Evolutionary conservation across 2,329 filamentous ascomycete species (phyloP).

Genomic region (Passalora sequoiae): DNA sequence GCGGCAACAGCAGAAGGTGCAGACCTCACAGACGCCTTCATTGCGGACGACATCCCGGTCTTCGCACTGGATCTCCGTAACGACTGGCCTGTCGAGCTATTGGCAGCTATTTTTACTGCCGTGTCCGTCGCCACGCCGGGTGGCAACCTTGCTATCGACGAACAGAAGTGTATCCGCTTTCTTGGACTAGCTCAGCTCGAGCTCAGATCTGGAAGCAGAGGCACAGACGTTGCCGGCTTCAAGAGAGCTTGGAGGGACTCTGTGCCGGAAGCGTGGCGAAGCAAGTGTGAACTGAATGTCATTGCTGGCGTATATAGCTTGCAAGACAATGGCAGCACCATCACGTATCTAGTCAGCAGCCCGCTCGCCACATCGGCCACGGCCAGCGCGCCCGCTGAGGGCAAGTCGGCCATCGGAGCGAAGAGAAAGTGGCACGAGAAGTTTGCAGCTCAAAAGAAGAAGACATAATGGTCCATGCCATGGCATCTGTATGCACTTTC

Average conservation of each 20-base stretch:
- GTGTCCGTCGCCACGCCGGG: slow-evolving; percentile 17
- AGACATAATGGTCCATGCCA: slow-evolving; percentile 11
- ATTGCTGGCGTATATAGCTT: slow-evolving; percentile 26
- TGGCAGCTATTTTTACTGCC: slow-evolving; percentile 34
- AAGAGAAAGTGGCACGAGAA: slow-evolving; percentile 39
- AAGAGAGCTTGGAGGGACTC: slow-evolving; percentile 36
- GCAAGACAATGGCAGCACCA: slow-evolving; percentile 18
- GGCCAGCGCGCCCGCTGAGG: slow-evolving; percentile 11
- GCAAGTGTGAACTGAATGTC: slow-evolving; percentile 22
- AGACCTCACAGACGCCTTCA: slow-evolving; percentile 37
- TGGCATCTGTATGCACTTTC: too few species aligned
- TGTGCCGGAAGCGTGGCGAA: slow-evolving; percentile 33
- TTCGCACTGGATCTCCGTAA: slow-evolving; percentile 25
- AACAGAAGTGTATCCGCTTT: slow-evolving; percentile 19
- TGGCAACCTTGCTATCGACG: slow-evolving; percentile 28
- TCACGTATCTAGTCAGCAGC: slow-evolving; percentile 18
- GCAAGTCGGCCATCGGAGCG: slow-evolving; percentile 24
- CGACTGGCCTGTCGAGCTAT: slow-evolving; percentile 35
- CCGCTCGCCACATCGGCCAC: neutral
- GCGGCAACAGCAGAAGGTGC: slow-evolving; percentile 39
- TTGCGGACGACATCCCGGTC: slow-evolving; percentile 21
- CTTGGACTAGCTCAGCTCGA: slow-evolving; percentile 25
- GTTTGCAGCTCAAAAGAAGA: slow-evolving; percentile 32
- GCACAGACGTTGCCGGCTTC: slow-evolving; percentile 28
- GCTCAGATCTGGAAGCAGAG: slow-evolving; percentile 17